Evolutionary conservation across 2,329 filamentous ascomycete species (phyloP).

Genomic region (Paraphaeosphaeria minitans): DNA sequence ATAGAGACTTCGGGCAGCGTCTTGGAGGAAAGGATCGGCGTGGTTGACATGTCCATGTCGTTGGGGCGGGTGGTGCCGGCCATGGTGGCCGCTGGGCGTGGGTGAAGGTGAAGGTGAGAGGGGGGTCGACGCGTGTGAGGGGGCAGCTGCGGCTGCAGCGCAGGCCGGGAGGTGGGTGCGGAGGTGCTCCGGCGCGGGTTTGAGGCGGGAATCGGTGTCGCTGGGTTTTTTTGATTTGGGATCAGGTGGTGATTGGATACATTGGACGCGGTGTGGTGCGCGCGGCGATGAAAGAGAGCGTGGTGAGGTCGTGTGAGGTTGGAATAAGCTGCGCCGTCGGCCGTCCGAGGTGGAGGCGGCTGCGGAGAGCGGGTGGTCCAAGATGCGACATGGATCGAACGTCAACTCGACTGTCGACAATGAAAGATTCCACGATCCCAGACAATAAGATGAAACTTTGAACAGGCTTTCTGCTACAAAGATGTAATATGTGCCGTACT

Average conservation of each 20-base stretch:
- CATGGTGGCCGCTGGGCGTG: conserved; percentile 33
- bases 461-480: too few species aligned
- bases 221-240: conserved; percentile 16
- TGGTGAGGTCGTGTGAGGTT: conserved; percentile 29
- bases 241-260: conserved; percentile 18
- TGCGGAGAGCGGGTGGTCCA: not conserved
- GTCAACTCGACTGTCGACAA: too few species aligned
- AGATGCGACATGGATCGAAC: not conserved
- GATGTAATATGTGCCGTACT: too few species aligned
- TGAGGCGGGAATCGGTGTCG: conserved; percentile 18
- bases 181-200: not conserved
- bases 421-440: too few species aligned
- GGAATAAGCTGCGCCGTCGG: conserved; percentile 21
- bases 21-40: conserved; percentile 41
- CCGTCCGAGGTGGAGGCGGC: not conserved
- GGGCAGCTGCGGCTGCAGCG: conserved; percentile 1
- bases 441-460: too few species aligned
- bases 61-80: conserved; percentile 47
- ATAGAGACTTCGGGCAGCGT: conserved; percentile 36
- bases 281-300: conserved; percentile 29
- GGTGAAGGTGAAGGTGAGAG: conserved; percentile 1
- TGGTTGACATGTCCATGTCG: conserved; percentile 42
- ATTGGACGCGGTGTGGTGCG: conserved; percentile 21
- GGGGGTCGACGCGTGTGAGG: not conserved
- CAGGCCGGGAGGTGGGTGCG: conserved; percentile 3